Evolutionary conservation across 768 basidiomycete genomes (phyloP), one percentile per base, ranked within the genome.

Genomic region (Panaeolus papilionaceus): DNA sequence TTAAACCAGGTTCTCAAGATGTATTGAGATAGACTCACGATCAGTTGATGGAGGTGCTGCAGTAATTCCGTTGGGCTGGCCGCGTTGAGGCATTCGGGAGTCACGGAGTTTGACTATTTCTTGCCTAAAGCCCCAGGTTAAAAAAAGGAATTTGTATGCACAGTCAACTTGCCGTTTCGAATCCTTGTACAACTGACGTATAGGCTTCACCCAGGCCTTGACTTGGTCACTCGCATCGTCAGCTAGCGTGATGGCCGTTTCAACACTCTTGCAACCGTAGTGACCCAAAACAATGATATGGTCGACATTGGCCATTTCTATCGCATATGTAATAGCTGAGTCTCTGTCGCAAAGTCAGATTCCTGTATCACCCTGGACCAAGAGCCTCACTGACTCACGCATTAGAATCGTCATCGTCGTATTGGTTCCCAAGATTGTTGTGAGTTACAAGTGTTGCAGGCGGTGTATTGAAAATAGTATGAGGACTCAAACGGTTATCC

Each of bases 281-380:
- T 82, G 81, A 5, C 81, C 81, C 9, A 80, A 69, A 37, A 82
- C 74, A 49, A 82, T 75, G 42, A 82, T 77, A 68, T 82, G 80
- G 42, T 79, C 73, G 4, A 82, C 76, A 28, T 75, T 73, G 9
- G 78, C 71, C 11, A 71, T 72, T 61, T 78, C 75, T 18, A 81
- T 70, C 20, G 80, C 81, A 68, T 81, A 79, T 18, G 73, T 71
- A 58, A 82, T 69, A 8, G 78, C 79, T 4, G 79, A 74, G 51
- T 80, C 71, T n/a, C 80, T 81, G 58, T 0, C 63, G 33, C 10
- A 54, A 38, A 16, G 37, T 40, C 3, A 67, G 26, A 33, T 68
- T 20, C 20, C 23, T 49, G 20, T 9, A 49, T 49, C 47, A 9
- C 23, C 6, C 33, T 5, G 33, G 33, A 33, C 33, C 3, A 20